Evolutionary conservation across 345 rosid species (phyloP).

Genomic region (Viola odorata): DNA sequence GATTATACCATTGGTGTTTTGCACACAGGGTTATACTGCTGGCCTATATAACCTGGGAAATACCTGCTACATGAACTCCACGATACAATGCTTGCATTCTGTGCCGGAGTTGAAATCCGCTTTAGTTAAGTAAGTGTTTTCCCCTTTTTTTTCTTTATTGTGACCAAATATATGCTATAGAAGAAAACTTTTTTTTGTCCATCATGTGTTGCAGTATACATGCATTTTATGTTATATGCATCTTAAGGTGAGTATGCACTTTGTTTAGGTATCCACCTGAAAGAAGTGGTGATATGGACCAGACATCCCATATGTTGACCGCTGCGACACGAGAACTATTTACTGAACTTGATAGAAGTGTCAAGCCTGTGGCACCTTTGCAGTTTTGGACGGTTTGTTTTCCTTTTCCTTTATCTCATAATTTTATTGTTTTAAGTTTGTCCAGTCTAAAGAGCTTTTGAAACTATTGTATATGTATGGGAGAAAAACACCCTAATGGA

Average conservation of each 20-base stretch:
- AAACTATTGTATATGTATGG: not conserved
- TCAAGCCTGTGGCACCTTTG: conserved; percentile 85
- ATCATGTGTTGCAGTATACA: not conserved
- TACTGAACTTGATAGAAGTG: conserved; percentile 82
- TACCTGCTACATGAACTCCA: conserved; percentile 99
- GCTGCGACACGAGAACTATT: conserved; percentile 90
- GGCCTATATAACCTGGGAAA: conserved; percentile 87
- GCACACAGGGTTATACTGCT: conserved; percentile 86
- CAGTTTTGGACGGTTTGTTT: conserved; percentile 93
- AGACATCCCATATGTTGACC: conserved; percentile 87
- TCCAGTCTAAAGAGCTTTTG: conserved; percentile 2
- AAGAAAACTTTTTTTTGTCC: not conserved
- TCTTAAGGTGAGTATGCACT: conserved; percentile 10
- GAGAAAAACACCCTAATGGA: conserved; percentile 4
- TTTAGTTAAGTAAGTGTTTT: conserved; percentile 46
- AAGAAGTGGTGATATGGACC: conserved; percentile 77
- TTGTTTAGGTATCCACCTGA: conserved; percentile 61
- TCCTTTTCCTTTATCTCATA: conserved; percentile 1
- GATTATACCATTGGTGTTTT: not conserved
- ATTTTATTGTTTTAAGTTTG: not conserved
- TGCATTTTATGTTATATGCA: conserved; percentile 10
- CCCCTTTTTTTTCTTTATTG: not conserved
- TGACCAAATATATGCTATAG: not conserved
- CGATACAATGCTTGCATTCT: conserved; percentile 89
- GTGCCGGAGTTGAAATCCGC: conserved; percentile 97